Evolutionary conservation across 495 filamentous ascomycete genomes (phyloP).

Genomic region (Penicillium coffeae): DNA sequence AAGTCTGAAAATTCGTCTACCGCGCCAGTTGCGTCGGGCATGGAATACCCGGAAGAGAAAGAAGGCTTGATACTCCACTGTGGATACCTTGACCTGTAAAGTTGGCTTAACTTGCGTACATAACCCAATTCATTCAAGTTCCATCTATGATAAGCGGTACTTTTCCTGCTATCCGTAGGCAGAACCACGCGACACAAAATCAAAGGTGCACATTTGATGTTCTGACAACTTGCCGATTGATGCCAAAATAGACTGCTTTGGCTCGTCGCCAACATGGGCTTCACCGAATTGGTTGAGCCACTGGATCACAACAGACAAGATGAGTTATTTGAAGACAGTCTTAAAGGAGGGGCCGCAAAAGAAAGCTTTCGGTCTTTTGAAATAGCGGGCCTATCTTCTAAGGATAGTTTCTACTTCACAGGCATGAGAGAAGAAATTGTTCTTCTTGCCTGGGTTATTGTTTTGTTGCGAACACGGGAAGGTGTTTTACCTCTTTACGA

Average conservation of each 20-base stretch:
- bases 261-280: conserved; percentile 25
- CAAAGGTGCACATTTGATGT: neutral
- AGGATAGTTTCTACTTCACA: conserved; percentile 6
- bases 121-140: too few relatives aligned
- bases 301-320: conserved; percentile 1
- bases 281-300: conserved; percentile 16
- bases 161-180: too few relatives aligned
- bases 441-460: conserved; percentile 42
- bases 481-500: conserved; percentile 33
- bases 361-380: conserved; percentile 16
- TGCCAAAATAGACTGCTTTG: neutral
- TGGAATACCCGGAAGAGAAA: too few relatives aligned
- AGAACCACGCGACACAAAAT: too few relatives aligned
- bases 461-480: conserved; percentile 37
- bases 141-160: too few relatives aligned
- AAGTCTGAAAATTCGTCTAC: too few relatives aligned
- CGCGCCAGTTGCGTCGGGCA: too few relatives aligned
- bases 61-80: too few relatives aligned
- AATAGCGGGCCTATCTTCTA: conserved; percentile 13
- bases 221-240: neutral
- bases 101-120: too few relatives aligned
- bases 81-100: too few relatives aligned
- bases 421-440: conserved; percentile 37
- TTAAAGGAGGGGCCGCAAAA: conserved; percentile 1
- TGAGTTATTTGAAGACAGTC: neutral